Evolutionary conservation across 495 filamentous ascomycete genomes (phyloP).

Genomic region (Aspergillus conjunctus): DNA sequence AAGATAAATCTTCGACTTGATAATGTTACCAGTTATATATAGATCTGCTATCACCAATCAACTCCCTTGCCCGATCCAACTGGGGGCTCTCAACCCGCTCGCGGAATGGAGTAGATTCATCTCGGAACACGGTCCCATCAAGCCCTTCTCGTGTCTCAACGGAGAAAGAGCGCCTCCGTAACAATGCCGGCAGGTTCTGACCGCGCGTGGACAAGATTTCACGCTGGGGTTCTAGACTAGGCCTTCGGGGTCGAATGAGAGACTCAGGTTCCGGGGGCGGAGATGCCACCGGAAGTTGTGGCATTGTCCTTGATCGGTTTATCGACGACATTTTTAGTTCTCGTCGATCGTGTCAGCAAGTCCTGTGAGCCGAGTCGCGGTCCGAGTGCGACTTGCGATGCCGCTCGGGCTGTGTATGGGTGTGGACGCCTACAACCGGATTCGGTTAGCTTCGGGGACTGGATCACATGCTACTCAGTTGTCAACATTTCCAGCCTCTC

Average conservation of each 20-base stretch:
- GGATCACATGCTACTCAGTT: too few species aligned
- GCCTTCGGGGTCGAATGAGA: conserved; percentile 30
- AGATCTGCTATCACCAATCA: conserved; percentile 41
- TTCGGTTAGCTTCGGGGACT: too few species aligned
- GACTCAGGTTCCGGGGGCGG: conserved; percentile 24
- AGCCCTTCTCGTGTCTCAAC: conserved; percentile 27
- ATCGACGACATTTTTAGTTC: conserved; percentile 8
- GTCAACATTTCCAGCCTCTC: too few species aligned
- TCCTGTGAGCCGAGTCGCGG: too few species aligned
- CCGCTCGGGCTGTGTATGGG: too few species aligned
- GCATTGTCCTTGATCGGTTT: conserved; percentile 14
- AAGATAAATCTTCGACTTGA: not conserved
- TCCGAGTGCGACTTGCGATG: too few species aligned
- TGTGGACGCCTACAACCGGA: too few species aligned
- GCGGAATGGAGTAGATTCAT: conserved; percentile 23
- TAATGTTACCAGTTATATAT: conserved; percentile 40
- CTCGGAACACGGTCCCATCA: conserved; percentile 21
- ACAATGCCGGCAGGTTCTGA: conserved; percentile 32
- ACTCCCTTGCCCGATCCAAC: conserved; percentile 21
- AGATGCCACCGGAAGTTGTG: conserved; percentile 18
- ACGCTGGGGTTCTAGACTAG: conserved; percentile 36
- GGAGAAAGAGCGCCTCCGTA: conserved; percentile 35
- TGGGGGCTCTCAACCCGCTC: conserved; percentile 21
- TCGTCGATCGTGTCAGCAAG: too few species aligned
- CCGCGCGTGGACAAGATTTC: conserved; percentile 44